Evolutionary conservation across 208 protist species (phyloP), one percentile per base, ranked within the genome.

Genomic region (Trypanosoma caninum): DNA sequence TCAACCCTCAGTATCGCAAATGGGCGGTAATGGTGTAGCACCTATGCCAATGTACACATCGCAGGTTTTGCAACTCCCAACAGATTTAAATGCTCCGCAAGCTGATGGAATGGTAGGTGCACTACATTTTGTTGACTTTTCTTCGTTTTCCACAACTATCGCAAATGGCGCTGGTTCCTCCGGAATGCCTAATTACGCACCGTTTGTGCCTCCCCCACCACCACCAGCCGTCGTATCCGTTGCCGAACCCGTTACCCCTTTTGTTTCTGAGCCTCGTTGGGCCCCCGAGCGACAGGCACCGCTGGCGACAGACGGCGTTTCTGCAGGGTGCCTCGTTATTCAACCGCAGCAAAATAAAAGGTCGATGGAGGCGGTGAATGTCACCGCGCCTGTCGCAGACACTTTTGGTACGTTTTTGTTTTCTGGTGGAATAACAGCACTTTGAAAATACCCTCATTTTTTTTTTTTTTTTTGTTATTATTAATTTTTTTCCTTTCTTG

Each of bases 201-300:
- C 46, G 23, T 3, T 51, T 18, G 31, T 33, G 46, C 1, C 10
- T 14, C 9, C 22, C 27, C 13, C 22, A n/a, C 27, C 16, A 31
- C 27, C 18, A 27, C 2, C 20, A 18, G 18, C 5, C 22, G 27
- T 25, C 27, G 46, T 11, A 7, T 46, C 25, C 14, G 25, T 0
- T n/a, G 20, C 1, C n/a, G 46, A n/a, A 2, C 16, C 25, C 8
- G 30, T 52, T 52, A 35, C 34, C 23, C 7, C 27, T 52, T 52
- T 3, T 35, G 25, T 67, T 56, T 67, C 59, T 59, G 1, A 38
- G 13, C 34, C 34, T 38, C 7, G n/a, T n/a, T n/a, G n/a, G n/a
- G n/a, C n/a, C n/a, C n/a, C n/a, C n/a, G n/a, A n/a, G n/a, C n/a
- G n/a, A n/a, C n/a, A n/a, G n/a, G n/a, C n/a, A n/a, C n/a, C n/a